These are phyloP conservation scores for Ricinus communis DNA, from an alignment of 345 rosid species.

Conservation along the genomic window DNA sequence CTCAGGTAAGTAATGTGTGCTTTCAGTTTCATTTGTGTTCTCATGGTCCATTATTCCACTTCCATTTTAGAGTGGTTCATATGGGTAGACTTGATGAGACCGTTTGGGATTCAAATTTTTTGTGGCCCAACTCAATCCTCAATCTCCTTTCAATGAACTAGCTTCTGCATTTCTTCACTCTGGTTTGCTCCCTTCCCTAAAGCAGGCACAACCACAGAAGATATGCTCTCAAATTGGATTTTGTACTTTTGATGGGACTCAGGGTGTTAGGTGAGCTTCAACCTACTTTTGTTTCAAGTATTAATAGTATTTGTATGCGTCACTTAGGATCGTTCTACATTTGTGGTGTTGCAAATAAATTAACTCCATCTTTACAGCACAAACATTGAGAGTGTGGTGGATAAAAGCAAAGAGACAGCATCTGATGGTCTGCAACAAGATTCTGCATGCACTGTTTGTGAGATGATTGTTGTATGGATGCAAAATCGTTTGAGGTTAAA, in stretches of 20 bases:
- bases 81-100: not conserved
- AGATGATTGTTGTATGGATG: conserved; percentile 36
- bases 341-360: not conserved
- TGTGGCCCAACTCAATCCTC: not conserved
- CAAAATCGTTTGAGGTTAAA: conserved; percentile 30
- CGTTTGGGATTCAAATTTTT: not conserved
- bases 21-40: not conserved
- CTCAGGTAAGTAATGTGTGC: conserved; percentile 17
- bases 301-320: too few relatives aligned
- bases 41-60: not conserved
- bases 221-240: conserved; percentile 35
- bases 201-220: conserved; percentile 27
- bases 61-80: not conserved
- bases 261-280: conserved; percentile 25
- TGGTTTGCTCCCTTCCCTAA: not conserved
- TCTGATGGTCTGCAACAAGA: conserved; percentile 21
- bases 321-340: not conserved
- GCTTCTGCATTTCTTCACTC: not conserved
- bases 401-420: conserved; percentile 7
- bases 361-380: conserved; percentile 10
- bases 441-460: conserved; percentile 32
- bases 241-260: conserved; percentile 23
- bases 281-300: not conserved
- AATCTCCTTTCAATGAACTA: not conserved
- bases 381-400: conserved; percentile 32